phyloP scores from a whole-genome alignment of 306 rosid genomes.

The Cicer chorassanicum region DNA sequence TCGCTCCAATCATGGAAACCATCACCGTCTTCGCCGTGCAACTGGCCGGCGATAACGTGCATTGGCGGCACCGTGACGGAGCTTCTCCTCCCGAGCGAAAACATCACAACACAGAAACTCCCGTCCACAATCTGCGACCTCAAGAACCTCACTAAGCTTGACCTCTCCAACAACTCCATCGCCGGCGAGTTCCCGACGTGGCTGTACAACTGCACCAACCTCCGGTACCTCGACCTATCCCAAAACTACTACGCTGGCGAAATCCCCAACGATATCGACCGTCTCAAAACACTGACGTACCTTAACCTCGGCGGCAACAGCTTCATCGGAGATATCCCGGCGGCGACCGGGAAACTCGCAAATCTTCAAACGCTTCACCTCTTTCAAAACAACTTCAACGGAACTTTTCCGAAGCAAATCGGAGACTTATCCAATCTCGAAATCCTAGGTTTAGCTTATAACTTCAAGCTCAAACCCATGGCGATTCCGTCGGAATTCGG shows the following conservation, averaged over 20 bases:
- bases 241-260: slow-evolving; percentile 62
- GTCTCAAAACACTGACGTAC: slow-evolving; percentile 49
- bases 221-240: slow-evolving; percentile 66
- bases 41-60: slow-evolving; percentile 72
- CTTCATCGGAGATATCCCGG: slow-evolving; percentile 72
- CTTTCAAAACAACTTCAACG: slow-evolving; percentile 56
- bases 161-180: slow-evolving; percentile 64
- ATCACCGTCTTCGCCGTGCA: slow-evolving; percentile 68
- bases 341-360: slow-evolving; percentile 55
- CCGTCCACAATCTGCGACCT: slow-evolving; percentile 66
- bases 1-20: slow-evolving; percentile 66
- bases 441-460: slow-evolving; percentile 51
- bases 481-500: slow-evolving; percentile 65
- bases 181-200: slow-evolving; percentile 67
- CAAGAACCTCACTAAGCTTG: slow-evolving; percentile 52
- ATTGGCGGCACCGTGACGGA: slow-evolving; percentile 49
- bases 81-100: slow-evolving; percentile 47
- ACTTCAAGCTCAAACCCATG: slow-evolving; percentile 41
- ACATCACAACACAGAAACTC: slow-evolving; percentile 46
- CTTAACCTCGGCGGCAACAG: slow-evolving; percentile 66
- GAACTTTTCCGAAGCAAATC: slow-evolving; percentile 66
- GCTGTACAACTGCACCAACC: slow-evolving; percentile 73
- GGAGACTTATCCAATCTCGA: slow-evolving; percentile 69
- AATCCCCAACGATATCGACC: slow-evolving; percentile 63
- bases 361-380: slow-evolving; percentile 48